Conservation (phyloP, 306 rosid species). For the Betula pendula region DNA sequence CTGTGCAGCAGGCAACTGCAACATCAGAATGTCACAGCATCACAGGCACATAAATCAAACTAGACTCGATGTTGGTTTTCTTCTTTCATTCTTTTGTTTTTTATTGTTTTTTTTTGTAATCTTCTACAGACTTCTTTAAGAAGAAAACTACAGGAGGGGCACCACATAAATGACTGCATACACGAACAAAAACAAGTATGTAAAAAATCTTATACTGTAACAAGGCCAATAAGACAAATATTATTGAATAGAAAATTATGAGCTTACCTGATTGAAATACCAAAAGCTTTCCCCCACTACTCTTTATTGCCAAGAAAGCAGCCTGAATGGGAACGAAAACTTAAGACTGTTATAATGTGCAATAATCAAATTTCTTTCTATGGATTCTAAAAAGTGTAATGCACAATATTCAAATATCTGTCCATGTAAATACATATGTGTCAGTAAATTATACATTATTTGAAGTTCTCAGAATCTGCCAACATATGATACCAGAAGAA, state of each 20-base stretch:
- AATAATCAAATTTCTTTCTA: neutral
- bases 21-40: neutral
- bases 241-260: conserved; percentile 17
- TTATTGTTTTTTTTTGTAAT: neutral
- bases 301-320: conserved; percentile 91
- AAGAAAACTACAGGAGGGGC: neutral
- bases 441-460: neutral
- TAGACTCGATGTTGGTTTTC: neutral
- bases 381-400: neutral
- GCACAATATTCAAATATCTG: neutral
- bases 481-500: neutral
- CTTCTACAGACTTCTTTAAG: neutral
- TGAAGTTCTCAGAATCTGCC: neutral
- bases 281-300: conserved; percentile 87
- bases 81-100: neutral
- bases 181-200: neutral
- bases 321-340: conserved; percentile 50
- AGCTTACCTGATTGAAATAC: conserved; percentile 95
- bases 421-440: neutral
- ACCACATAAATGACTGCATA: neutral
- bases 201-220: neutral
- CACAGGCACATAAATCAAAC: neutral
- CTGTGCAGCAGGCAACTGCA: neutral
- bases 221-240: neutral
- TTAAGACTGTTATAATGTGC: neutral